These are phyloP conservation scores for Amesomyces nigricolor DNA, from an alignment of 2,329 filamentous ascomycete species.

Conservation along the genomic window DNA sequence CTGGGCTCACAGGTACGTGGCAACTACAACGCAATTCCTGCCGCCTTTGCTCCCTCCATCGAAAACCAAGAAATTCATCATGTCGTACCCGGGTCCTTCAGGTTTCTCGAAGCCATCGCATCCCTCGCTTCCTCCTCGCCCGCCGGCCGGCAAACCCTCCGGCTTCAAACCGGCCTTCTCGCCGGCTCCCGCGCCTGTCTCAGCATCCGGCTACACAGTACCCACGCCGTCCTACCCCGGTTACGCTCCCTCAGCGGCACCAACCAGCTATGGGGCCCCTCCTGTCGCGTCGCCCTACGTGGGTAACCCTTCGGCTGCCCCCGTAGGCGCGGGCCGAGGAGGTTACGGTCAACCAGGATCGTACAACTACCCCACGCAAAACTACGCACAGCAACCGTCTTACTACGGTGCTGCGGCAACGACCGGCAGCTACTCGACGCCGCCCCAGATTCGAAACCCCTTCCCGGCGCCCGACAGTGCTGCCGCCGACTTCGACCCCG, in stretches of 20 bases:
- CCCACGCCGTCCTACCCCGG: constrained; percentile 17
- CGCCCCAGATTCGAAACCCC: constrained; percentile 73
- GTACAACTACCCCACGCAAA: constrained; percentile 21
- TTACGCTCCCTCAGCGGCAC: constrained; percentile 33
- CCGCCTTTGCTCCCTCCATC: constrained; percentile 20
- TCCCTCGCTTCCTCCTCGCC: constrained; percentile 71
- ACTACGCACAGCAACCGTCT: constrained; percentile 24
- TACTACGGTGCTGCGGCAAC: constrained; percentile 38
- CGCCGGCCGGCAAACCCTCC: constrained; percentile 53
- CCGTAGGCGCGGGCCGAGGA: constrained; percentile 32
- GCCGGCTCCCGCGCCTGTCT: constrained; percentile 29
- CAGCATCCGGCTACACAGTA: constrained; percentile 26
- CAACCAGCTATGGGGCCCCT: constrained; percentile 38
- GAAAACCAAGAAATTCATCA: constrained; percentile 53
- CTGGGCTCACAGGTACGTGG: constrained; percentile 49
- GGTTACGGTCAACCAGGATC: constrained; percentile 15
- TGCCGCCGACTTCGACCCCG: constrained; percentile 56
- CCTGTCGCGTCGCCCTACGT: constrained; percentile 28
- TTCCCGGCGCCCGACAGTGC: constrained; percentile 59
- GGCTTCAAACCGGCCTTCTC: constrained; percentile 50
- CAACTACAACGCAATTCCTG: constrained; percentile 26
- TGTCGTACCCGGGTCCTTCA: constrained; percentile 85
- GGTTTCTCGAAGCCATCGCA: constrained; percentile 52
- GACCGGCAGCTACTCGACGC: constrained; percentile 40
- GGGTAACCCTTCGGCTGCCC: constrained; percentile 30